Evolutionary conservation across 768 basidiomycete genomes (phyloP).

Genomic region (Mycena vitilis): DNA sequence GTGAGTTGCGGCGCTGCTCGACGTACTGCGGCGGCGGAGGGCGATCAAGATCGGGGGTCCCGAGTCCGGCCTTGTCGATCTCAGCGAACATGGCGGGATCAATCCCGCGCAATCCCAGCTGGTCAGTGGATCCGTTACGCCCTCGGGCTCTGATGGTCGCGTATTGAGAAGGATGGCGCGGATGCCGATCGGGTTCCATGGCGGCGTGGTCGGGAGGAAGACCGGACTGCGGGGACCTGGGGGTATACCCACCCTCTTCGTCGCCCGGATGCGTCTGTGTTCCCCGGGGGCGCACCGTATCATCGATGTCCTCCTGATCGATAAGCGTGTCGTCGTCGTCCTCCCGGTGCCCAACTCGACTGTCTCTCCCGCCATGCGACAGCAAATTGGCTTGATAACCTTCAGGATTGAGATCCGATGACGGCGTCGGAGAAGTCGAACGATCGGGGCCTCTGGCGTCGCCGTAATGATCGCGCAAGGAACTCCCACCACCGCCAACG

Average conservation of each 20-base stretch:
- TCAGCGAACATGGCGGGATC: conserved; percentile 68
- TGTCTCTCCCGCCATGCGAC: conserved; percentile 52
- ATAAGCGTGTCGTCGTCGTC: conserved; percentile 62
- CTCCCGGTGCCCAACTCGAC: conserved; percentile 52
- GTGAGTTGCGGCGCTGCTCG: conserved; percentile 42
- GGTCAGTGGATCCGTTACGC: conserved; percentile 70
- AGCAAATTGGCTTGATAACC: conserved; percentile 49
- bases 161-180: conserved; percentile 44
- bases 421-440: conserved; percentile 61
- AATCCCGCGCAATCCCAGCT: conserved; percentile 68
- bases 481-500: conserved; percentile 46
- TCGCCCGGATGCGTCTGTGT: conserved; percentile 45
- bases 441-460: conserved; percentile 48
- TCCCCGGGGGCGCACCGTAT: conserved; percentile 48
- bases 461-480: conserved; percentile 43
- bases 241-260: conserved; percentile 71
- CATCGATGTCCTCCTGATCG: conserved; percentile 51
- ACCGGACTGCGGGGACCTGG: conserved; percentile 72
- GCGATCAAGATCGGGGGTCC: conserved; percentile 36
- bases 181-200: conserved; percentile 40
- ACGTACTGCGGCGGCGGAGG: conserved; percentile 45
- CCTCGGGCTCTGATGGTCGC: conserved; percentile 59
- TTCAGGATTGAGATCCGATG: conserved; percentile 66
- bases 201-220: conserved; percentile 60
- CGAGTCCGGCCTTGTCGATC: conserved; percentile 37